Conservation (phyloP, 768 basidiomycete species). For the Amanita brunnescens region DNA sequence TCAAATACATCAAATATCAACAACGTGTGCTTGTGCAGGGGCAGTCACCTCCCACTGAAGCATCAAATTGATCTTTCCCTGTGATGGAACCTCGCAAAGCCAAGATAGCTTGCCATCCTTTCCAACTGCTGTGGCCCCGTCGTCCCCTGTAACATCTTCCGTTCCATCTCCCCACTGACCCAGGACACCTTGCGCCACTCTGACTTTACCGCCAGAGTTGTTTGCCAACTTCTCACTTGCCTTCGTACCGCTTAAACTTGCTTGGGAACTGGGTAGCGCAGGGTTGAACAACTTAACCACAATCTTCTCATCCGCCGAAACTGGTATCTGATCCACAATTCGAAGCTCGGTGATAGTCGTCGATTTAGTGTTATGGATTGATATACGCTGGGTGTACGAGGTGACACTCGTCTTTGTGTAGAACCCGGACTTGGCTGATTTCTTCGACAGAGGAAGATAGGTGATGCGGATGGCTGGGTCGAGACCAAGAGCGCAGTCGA, state of each 20-base stretch:
- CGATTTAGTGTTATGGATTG: constrained; percentile 27
- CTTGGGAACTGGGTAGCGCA: constrained; percentile 7
- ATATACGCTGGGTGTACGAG: constrained; percentile 27
- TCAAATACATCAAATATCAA: too few species aligned
- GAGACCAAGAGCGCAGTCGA: constrained; percentile 30
- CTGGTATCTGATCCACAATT: constrained; percentile 28
- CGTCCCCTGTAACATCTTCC: constrained; percentile 14
- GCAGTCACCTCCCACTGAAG: constrained; percentile 27
- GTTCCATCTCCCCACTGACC: constrained; percentile 23
- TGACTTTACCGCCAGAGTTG: constrained; percentile 12
- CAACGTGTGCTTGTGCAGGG: constrained; percentile 13
- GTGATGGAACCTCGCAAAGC: constrained; percentile 22
- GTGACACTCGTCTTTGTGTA: constrained; percentile 23
- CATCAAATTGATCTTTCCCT: constrained; percentile 21
- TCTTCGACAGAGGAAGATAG: constrained; percentile 28
- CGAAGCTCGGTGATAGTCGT: constrained; percentile 18
- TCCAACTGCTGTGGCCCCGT: constrained; percentile 19
- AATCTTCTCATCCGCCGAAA: constrained; percentile 24
- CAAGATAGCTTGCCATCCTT: constrained; percentile 28
- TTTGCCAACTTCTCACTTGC: neutral
- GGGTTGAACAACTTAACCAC: constrained; percentile 24
- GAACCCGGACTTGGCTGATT: constrained; percentile 23
- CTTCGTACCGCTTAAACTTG: constrained; percentile 1
- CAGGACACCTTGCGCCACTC: constrained; percentile 16
- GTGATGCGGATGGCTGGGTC: constrained; percentile 31